Evolutionary conservation across 257 asterid genomes (phyloP), one percentile per base, ranked within the genome.

Genomic region (Verbascum thapsus): DNA sequence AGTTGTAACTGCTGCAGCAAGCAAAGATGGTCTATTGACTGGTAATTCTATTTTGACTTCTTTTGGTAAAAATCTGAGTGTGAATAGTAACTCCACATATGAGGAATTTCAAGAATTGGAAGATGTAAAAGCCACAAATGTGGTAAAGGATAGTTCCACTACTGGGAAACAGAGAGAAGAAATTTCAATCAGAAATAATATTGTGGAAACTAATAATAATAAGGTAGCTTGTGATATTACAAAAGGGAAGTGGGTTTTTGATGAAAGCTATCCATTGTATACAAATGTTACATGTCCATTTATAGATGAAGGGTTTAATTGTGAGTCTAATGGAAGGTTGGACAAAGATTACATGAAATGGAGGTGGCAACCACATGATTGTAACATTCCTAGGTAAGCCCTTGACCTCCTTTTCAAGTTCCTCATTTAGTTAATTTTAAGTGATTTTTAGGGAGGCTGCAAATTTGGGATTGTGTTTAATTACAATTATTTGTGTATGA

Each of bases 361-460:
- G 97, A 85, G 95, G 66, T 92, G 99, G 99, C 91, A 79, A 60
- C 96, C 99, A 68, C 84, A 58, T 39, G 82, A 79, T 75, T 92
- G 99, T 75, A 74, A 82, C 72, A 48, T 94, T 78, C 96, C 96
- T 45, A 87, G 96, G 98, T 92, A 81, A 59, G 42, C n/a, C 11
- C 0, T 23, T 12, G 3, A 8, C 4, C 44, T 23, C 59, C 15
- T 30, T 17, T 38, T 60, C 4, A 11, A 32, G 44, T 57, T 38
- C 10, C 0, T 56, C 9, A 6, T 2, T 48, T 54, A 0, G 6
- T 3, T 54, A 32, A 26, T 26, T 26, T 26, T 2, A 26, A 26
- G 32, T 26, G 32, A 26, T 26, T 26, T 26, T 26, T 26, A 26
- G 32, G 2, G 32, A 26, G 32, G 2, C 32, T 26, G 3, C 3